These are phyloP conservation scores for Aspergillus saccharolyticus DNA, from an alignment of 495 filamentous ascomycete genomes.

Conservation along the genomic window DNA sequence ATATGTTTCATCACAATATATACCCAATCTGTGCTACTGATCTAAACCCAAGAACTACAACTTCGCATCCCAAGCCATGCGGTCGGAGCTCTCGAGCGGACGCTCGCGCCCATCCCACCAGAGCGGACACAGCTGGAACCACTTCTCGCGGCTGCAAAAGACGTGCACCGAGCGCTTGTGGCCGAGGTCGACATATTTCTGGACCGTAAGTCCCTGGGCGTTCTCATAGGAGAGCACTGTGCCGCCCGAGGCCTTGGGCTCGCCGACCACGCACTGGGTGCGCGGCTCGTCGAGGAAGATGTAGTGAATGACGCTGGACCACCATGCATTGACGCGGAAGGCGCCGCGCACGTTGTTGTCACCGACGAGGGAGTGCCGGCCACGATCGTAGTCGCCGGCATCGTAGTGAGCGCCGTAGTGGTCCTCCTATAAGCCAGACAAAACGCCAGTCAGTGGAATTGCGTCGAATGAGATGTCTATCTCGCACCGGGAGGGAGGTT, in stretches of 20 bases:
- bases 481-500: neutral
- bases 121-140: constrained; percentile 62
- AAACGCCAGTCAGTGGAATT: too few relatives aligned
- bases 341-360: constrained; percentile 58
- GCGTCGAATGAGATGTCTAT: too few relatives aligned
- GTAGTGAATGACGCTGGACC: constrained; percentile 64
- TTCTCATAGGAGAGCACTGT: constrained; percentile 63
- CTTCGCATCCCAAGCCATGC: constrained; percentile 47
- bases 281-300: constrained; percentile 66
- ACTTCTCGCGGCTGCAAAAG: constrained; percentile 56
- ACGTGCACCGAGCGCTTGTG: constrained; percentile 63
- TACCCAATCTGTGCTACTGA: too few relatives aligned
- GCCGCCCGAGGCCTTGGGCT: constrained; percentile 56
- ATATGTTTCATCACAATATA: too few relatives aligned
- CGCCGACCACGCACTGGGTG: constrained; percentile 57
- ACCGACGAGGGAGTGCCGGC: constrained; percentile 64
- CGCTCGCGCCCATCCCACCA: constrained; percentile 43
- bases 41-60: constrained; percentile 26
- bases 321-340: constrained; percentile 64
- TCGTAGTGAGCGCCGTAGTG: constrained; percentile 61
- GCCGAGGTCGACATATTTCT: constrained; percentile 61
- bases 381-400: constrained; percentile 59
- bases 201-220: constrained; percentile 57
- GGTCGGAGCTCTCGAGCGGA: constrained; percentile 42
- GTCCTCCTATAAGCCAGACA: constrained; percentile 51